These are phyloP conservation scores for Mimosa pudica DNA, from an alignment of 306 rosid genomes.

Conservation along the genomic window DNA sequence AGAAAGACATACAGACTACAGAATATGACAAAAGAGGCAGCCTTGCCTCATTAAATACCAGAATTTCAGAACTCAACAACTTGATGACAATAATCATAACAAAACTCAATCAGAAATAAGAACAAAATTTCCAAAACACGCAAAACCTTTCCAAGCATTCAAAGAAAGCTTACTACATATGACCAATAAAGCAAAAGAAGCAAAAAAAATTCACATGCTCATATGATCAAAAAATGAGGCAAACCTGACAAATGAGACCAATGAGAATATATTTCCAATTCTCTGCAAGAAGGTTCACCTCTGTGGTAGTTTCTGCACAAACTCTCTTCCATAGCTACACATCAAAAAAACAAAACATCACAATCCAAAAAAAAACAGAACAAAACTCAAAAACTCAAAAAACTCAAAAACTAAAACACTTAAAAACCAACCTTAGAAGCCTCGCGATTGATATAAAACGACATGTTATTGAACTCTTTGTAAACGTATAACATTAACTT, in stretches of 20 bases:
- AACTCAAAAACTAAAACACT: not conserved
- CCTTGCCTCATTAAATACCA: conserved; percentile 18
- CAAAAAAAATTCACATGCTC: too few relatives aligned
- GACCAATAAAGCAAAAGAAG: conserved; percentile 35
- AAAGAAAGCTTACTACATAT: conserved; percentile 39
- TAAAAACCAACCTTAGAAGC: conserved; percentile 75
- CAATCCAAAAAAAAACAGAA: not conserved
- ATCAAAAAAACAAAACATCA: conserved; percentile 31
- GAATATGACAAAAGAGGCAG: conserved; percentile 35
- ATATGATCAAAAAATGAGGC: conserved; percentile 23
- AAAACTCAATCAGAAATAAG: conserved; percentile 4
- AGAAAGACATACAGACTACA: conserved; percentile 29
- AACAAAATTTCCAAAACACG: conserved; percentile 28
- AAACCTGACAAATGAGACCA: conserved; percentile 78
- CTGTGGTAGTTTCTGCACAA: conserved; percentile 62
- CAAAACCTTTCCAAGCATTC: conserved; percentile 38
- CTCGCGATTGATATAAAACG: conserved; percentile 95
- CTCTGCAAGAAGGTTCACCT: conserved; percentile 73
- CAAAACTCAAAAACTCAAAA: not conserved
- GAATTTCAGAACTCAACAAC: not conserved
- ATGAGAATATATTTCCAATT: conserved; percentile 90
- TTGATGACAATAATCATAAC: conserved; percentile 20
- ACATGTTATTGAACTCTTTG: conserved; percentile 55
- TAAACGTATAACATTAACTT: conserved; percentile 52
- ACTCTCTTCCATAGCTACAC: conserved; percentile 81